Conservation (phyloP, 805 yeast genomes). For the Danielozyma ontarioensis region DNA sequence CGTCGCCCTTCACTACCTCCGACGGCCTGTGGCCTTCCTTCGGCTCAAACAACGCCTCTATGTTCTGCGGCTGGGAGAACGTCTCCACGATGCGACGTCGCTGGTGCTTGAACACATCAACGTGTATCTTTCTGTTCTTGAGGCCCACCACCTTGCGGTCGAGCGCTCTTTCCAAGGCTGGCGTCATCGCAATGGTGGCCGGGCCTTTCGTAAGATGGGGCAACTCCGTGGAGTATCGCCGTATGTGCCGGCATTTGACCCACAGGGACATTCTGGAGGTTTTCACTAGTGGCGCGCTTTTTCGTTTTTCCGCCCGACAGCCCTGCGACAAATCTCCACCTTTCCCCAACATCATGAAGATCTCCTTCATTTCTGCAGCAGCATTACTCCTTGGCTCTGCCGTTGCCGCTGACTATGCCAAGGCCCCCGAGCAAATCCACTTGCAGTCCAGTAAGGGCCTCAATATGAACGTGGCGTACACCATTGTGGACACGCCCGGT, state of each 20-base stretch:
- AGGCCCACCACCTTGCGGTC: not conserved
- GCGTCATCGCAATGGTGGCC: not conserved
- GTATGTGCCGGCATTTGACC: too few species aligned
- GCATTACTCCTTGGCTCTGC: slow-evolving; percentile 5
- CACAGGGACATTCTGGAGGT: too few species aligned
- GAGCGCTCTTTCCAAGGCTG: not conserved
- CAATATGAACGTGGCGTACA: slow-evolving; percentile 46
- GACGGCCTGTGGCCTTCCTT: too few species aligned
- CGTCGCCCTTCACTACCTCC: too few species aligned
- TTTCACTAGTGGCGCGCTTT: too few species aligned
- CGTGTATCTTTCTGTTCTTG: not conserved
- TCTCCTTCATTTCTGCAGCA: slow-evolving; percentile 3
- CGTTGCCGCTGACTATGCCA: slow-evolving; percentile 6
- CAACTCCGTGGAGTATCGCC: too few species aligned
- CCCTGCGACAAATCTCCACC: too few species aligned
- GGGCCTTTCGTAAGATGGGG: too few species aligned
- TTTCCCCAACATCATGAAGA: not conserved
- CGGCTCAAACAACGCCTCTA: too few species aligned
- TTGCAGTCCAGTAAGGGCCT: slow-evolving; percentile 19
- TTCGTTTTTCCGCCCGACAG: too few species aligned
- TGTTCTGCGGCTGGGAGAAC: too few species aligned
- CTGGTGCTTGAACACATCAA: not conserved
- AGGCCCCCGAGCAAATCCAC: slow-evolving; percentile 6
- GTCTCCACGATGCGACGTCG: too few species aligned
- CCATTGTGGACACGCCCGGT: slow-evolving; percentile 42